Evolutionary conservation across 805 yeast species (phyloP).

Genomic region (Millerago galiae): DNA sequence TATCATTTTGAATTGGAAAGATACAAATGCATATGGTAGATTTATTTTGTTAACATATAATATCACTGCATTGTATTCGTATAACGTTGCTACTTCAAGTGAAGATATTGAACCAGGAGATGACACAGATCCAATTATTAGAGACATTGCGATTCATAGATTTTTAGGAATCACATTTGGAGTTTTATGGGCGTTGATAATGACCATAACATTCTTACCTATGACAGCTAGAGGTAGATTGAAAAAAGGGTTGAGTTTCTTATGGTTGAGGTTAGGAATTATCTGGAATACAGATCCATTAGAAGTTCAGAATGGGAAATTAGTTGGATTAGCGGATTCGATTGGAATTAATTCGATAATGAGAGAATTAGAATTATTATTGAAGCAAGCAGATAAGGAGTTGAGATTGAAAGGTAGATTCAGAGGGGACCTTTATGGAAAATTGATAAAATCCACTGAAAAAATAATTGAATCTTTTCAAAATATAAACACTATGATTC

Average conservation of each 20-base stretch:
- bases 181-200: slow-evolving; percentile 66
- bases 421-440: slow-evolving; percentile 45
- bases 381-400: slow-evolving; percentile 72
- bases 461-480: slow-evolving; percentile 69
- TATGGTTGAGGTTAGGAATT: slow-evolving; percentile 78
- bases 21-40: slow-evolving; percentile 53
- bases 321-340: slow-evolving; percentile 22
- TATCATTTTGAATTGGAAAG: slow-evolving; percentile 64
- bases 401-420: slow-evolving; percentile 69
- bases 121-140: slow-evolving; percentile 60
- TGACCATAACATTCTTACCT: slow-evolving; percentile 64
- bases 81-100: slow-evolving; percentile 49
- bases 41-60: slow-evolving; percentile 73
- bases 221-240: slow-evolving; percentile 68
- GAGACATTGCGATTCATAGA: slow-evolving; percentile 73
- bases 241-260: slow-evolving; percentile 54
- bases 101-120: slow-evolving; percentile 62
- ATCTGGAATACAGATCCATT: slow-evolving; percentile 76
- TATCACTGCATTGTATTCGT: slow-evolving; percentile 70
- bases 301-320: slow-evolving; percentile 27
- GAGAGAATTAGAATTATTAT: slow-evolving; percentile 50
- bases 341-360: slow-evolving; percentile 47
- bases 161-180: slow-evolving; percentile 69
- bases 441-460: slow-evolving; percentile 49
- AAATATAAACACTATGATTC: slow-evolving; percentile 62